Conservation (phyloP, 176 grass and related monocot species). For the Zoysia pacifica region DNA sequence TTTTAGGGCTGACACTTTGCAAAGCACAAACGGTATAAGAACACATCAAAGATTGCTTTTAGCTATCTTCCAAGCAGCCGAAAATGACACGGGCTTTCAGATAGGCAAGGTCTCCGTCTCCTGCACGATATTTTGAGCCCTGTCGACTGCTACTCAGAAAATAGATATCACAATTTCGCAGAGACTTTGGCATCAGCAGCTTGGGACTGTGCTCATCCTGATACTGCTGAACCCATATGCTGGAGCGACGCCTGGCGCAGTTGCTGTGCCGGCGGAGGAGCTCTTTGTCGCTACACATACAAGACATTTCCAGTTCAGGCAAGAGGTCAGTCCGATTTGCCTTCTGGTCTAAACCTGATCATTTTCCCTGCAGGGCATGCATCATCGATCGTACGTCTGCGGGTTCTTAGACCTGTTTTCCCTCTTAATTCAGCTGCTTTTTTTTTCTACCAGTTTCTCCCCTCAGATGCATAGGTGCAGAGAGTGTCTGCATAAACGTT, state of each 20-base stretch:
- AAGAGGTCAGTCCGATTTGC: conserved; percentile 22
- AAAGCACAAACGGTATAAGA: not conserved
- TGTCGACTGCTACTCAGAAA: conserved; percentile 15
- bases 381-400: conserved; percentile 1
- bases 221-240: conserved; percentile 10
- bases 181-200: too few species aligned
- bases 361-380: conserved; percentile 5
- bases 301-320: not conserved
- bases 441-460: not conserved
- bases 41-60: conserved; percentile 5
- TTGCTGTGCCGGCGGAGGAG: not conserved
- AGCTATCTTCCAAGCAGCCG: conserved; percentile 39
- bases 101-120: conserved; percentile 47
- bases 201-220: not conserved
- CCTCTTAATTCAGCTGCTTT: not conserved
- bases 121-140: conserved; percentile 30
- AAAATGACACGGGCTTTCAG: conserved; percentile 50
- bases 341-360: not conserved
- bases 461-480: not conserved
- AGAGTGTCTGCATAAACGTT: not conserved
- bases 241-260: not conserved
- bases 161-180: conserved; percentile 20
- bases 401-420: not conserved
- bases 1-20: not conserved
- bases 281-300: not conserved